These are phyloP conservation scores for Phanerochaete carnosa DNA, from an alignment of 768 basidiomycete genomes.

Conservation along the genomic window DNA sequence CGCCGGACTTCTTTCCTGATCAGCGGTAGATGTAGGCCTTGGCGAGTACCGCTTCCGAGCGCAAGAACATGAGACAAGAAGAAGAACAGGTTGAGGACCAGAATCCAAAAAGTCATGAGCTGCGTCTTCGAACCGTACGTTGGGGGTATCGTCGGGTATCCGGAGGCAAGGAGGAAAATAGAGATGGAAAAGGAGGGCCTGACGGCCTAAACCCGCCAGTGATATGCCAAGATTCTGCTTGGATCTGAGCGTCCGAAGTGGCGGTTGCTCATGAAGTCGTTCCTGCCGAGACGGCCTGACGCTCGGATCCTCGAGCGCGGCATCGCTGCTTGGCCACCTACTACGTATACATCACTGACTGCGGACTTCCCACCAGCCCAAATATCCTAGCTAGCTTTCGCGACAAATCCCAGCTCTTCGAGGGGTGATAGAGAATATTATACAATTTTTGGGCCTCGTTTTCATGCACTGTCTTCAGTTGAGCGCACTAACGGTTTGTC, in stretches of 20 bases:
- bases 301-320: neutral
- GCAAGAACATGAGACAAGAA: neutral
- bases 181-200: neutral
- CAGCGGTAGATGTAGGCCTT: conserved; percentile 4
- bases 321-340: neutral
- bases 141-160: neutral
- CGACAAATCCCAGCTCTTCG: too few species aligned
- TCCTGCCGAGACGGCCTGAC: neutral
- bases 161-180: neutral
- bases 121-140: neutral
- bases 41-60: neutral
- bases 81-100: neutral
- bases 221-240: conserved; percentile 1
- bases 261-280: neutral
- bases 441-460: neutral
- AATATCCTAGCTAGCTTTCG: too few species aligned
- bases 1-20: conserved; percentile 4
- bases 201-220: conserved; percentile 1
- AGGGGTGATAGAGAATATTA: too few species aligned
- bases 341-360: too few species aligned
- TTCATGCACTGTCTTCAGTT: neutral
- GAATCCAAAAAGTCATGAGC: neutral
- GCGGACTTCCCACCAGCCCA: too few species aligned
- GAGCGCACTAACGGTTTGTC: neutral
- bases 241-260: neutral